phyloP scores from a whole-genome alignment of 108 stramenopile species.

The Cyclotella sp. region DNA sequence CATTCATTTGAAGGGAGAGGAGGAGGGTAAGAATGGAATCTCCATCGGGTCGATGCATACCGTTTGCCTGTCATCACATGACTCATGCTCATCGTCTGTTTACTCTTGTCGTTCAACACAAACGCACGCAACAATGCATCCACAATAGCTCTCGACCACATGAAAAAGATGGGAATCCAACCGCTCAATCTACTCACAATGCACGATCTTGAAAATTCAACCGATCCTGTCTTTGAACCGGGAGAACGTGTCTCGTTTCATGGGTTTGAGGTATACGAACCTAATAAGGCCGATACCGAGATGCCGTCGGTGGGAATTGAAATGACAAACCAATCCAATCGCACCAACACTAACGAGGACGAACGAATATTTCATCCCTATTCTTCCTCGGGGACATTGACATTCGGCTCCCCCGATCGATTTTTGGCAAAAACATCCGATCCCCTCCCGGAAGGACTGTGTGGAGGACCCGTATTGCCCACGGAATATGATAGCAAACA shows the following conservation, averaged over 20 bases:
- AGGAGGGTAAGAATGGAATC: conserved; percentile 24
- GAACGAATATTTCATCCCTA: conserved; percentile 72
- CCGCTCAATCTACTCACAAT: conserved; percentile 55
- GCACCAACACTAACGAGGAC: conserved; percentile 52
- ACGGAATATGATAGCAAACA: neutral
- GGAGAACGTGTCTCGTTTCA: conserved; percentile 77
- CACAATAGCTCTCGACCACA: conserved; percentile 47
- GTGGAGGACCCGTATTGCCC: conserved; percentile 72
- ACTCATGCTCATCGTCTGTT: neutral
- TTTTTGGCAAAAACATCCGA: conserved; percentile 73
- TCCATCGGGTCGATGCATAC: neutral
- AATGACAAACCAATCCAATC: conserved; percentile 19
- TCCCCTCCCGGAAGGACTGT: conserved; percentile 84
- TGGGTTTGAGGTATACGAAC: conserved; percentile 79
- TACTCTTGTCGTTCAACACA: neutral
- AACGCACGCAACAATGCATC: neutral
- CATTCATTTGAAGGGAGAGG: conserved; percentile 82
- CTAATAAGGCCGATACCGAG: conserved; percentile 42
- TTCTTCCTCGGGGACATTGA: conserved; percentile 59
- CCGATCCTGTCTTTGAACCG: conserved; percentile 71
- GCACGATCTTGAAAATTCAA: conserved; percentile 41
- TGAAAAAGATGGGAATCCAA: conserved; percentile 72
- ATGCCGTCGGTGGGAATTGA: conserved; percentile 4
- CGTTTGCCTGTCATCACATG: no score
- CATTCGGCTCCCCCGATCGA: conserved; percentile 73